Evolutionary conservation across 108 stramenopile genomes (phyloP), one percentile per base, ranked within the genome.

Genomic region (Pseudonitzschia multiseries): DNA sequence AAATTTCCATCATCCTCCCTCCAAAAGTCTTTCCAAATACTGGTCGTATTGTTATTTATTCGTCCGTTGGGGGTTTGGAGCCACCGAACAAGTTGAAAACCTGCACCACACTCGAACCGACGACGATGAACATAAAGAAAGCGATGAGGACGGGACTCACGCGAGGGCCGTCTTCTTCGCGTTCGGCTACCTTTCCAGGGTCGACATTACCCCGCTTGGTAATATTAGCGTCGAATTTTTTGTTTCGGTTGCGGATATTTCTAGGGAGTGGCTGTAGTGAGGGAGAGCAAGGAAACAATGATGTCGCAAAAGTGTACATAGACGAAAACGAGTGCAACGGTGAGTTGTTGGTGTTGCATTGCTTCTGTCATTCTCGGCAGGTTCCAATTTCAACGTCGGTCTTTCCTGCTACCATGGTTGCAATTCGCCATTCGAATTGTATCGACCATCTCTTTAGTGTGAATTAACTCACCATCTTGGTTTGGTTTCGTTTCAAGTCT

Each of bases 201-300:
- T 88, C 80, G 28, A 93, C 93, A 43, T 86, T 74, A 29, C 93
- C 93, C 24, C 93, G 84, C 69, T 90, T 93, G 63, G 86, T 91
- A 36, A 94, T 89, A 72, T 94, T 91, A 64, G 81, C 80, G 64
- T 88, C 84, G 70, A 91, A 94, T 70, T 94, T 89, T n/a, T 68
- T 69, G 69, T 75, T 85, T 44, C 90, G 84, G 53, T 88, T 88
- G 65, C 90, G 90, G 68, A 94, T 84, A 70, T 83, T 79, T 64
- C 93, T 76, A 72, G 93, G 93, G 74, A 86, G 82, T 41, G 92
- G 83, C 92, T 93, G 68, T 69, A 9, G 0, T 46, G 14, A 12
- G 42, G 29, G 62, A 6, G 24, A 24, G n/a, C 50, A 10, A 10
- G n/a, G 2, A 4, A 51, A n/a, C 17, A n/a, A 51, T n/a, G n/a